Evolutionary conservation across 257 asterid genomes (phyloP), one percentile per base, ranked within the genome.

Genomic region (Penstemon eatonii): DNA sequence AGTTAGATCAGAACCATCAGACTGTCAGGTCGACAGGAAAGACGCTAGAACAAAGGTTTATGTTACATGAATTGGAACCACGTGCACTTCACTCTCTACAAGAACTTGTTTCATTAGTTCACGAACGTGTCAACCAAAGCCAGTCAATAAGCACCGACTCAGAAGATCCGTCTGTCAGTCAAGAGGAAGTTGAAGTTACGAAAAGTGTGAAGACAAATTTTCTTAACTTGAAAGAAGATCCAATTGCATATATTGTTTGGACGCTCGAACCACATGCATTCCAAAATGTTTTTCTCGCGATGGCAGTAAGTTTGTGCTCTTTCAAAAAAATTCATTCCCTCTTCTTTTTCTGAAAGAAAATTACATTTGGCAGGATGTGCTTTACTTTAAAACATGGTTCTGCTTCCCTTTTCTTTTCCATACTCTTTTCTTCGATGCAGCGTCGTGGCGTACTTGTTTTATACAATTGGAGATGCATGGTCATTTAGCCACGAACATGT

Each of bases 21-120:
- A 63, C 68, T 54, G 80, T 40, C 45, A 65, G 71, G 75, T 77
- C 68, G 61, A 76, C 70, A 69, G 85, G 55, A 66, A 75, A 70
- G 45, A 67, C 71, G 69, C 69, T 42, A 60, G 80, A 76, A 66
- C 79, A 79, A 60, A 73, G 69, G 62, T 68, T 75, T 68, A 19
- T 77, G 77, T 71, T 87, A 77, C 81, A 71, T 53, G 89, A 91
- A 58, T 73, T 91, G 81, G 88, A 89, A 56, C 89, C 90, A 36
- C 56, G 72, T n/a, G 81, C 80, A 67, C 81, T 83, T 63, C 75
- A 78, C 54, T 74, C 90, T 68, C 96, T 94, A 73, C 86, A 79
- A 59, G 83, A 85, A 77, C 91, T 91, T 74, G 82, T 91, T 72
- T 84, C 87, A 36, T 82, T 91, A 76, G 85, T 91, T 70, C 96